A percentile compares a stretch with the other conserved stretches of the same genome.
Evolutionary conservation across 768 basidiomycete genomes (phyloP).

Genomic region (Kwoniella bestiolae): DNA sequence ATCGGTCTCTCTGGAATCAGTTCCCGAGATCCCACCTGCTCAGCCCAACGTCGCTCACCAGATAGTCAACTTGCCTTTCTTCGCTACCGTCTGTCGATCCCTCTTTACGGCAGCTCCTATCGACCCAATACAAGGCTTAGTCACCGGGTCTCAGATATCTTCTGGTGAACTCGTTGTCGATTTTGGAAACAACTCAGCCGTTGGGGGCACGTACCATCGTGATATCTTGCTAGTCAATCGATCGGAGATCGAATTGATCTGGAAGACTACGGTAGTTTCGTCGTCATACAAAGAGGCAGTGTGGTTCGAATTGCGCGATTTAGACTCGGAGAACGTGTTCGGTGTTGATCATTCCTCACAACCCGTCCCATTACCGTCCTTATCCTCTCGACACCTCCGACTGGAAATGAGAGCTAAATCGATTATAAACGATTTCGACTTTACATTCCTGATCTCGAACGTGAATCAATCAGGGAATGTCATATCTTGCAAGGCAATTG

Average conservation of each 20-base stretch:
- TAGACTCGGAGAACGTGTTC: slow-evolving; percentile 52
- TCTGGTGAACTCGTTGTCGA: slow-evolving; percentile 44
- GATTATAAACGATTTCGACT: slow-evolving; percentile 41
- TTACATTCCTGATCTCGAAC: slow-evolving; percentile 52
- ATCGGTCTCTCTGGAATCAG: background rate
- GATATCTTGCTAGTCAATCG: slow-evolving; percentile 52
- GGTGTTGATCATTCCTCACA: slow-evolving; percentile 42
- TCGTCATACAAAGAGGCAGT: slow-evolving; percentile 42
- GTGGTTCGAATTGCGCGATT: slow-evolving; percentile 50
- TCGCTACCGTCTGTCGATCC: slow-evolving; percentile 52
- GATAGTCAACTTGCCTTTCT: slow-evolving; percentile 44
- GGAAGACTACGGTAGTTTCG: slow-evolving; percentile 47
- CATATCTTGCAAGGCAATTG: slow-evolving; percentile 47
- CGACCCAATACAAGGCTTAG: slow-evolving; percentile 37
- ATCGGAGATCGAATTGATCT: slow-evolving; percentile 53
- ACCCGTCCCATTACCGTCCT: slow-evolving; percentile 45
- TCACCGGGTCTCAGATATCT: slow-evolving; percentile 35
- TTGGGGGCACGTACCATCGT: slow-evolving; percentile 43
- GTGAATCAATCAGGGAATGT: slow-evolving; percentile 45
- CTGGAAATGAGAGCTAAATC: slow-evolving; percentile 42
- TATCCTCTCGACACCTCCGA: slow-evolving; percentile 48
- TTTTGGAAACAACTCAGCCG: slow-evolving; percentile 47
- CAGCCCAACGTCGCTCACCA: slow-evolving; percentile 23
- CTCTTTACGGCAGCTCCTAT: slow-evolving; percentile 47
- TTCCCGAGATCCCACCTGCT: background rate